Conservation (phyloP, 306 rosid species). For the Vigna trinervia region DNA sequence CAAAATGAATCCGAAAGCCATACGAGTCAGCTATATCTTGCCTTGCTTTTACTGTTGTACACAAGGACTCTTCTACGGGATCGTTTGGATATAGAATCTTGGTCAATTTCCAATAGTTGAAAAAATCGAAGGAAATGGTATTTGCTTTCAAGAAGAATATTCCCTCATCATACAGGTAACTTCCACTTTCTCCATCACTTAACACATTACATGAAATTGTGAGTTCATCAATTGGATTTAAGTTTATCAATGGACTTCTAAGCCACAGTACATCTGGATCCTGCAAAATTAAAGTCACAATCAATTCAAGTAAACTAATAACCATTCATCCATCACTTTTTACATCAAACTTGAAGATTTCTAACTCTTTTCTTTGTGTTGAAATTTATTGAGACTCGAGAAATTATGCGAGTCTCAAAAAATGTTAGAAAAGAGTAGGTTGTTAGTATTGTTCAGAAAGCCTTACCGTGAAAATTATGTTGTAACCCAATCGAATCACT, state of each 20-base stretch:
- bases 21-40: neutral
- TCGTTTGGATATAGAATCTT: constrained; percentile 45
- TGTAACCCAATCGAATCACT: constrained; percentile 59
- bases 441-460: neutral
- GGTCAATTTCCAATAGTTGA: constrained; percentile 48
- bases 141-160: constrained; percentile 53
- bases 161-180: constrained; percentile 46
- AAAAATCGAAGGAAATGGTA: constrained; percentile 41
- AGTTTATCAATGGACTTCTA: constrained; percentile 55
- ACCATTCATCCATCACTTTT: neutral
- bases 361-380: neutral
- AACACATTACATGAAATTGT: constrained; percentile 54
- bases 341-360: neutral
- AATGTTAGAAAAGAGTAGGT: neutral
- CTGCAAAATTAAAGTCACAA: constrained; percentile 44
- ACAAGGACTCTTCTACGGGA: constrained; percentile 42
- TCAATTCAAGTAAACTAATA: constrained; percentile 9
- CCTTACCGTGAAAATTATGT: constrained; percentile 59
- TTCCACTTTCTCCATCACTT: constrained; percentile 15
- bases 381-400: neutral
- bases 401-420: neutral
- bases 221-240: constrained; percentile 9
- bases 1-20: constrained; percentile 33
- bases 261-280: constrained; percentile 71
- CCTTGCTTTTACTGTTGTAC: constrained; percentile 31